phyloP scores from a whole-genome alignment of 2,329 filamentous ascomycete species.

The Curvularia eragrostidis region DNA sequence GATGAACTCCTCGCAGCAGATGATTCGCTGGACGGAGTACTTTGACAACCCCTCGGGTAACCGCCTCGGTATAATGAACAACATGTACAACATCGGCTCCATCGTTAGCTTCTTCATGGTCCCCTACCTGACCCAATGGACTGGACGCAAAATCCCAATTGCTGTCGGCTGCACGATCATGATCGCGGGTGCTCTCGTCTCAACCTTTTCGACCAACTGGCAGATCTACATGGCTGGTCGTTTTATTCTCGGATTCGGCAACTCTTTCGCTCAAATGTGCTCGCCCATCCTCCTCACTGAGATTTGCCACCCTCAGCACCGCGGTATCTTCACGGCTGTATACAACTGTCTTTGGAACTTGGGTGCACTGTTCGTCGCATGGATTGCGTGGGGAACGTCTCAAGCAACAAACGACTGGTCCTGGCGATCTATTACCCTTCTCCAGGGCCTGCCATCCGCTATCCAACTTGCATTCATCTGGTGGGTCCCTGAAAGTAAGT shows the following conservation, averaged over 20 bases:
- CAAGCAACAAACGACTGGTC: constrained; percentile 56
- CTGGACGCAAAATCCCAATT: constrained; percentile 54
- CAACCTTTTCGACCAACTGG: constrained; percentile 34
- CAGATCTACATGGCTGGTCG: constrained; percentile 64
- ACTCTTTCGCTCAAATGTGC: constrained; percentile 68
- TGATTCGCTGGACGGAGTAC: constrained; percentile 48
- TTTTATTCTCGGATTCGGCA: constrained; percentile 71
- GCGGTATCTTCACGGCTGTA: constrained; percentile 67
- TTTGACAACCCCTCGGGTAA: constrained; percentile 50
- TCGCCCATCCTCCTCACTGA: constrained; percentile 70
- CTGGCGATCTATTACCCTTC: constrained; percentile 59
- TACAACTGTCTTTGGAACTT: constrained; percentile 74
- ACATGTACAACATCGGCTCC: constrained; percentile 53
- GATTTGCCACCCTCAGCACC: constrained; percentile 71
- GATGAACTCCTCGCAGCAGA: constrained; percentile 54
- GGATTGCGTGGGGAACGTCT: constrained; percentile 57
- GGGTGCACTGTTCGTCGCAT: constrained; percentile 63
- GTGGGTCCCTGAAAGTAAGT: constrained; percentile 61
- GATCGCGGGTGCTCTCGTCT: constrained; percentile 51
- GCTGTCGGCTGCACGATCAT: constrained; percentile 54
- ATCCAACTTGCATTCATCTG: constrained; percentile 70
- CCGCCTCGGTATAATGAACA: constrained; percentile 55
- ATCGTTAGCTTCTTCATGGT: constrained; percentile 47
- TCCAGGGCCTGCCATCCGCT: constrained; percentile 58
- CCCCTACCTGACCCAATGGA: constrained; percentile 51